These are phyloP conservation scores for Collybiopsis confluens DNA, from an alignment of 768 basidiomycete species.

Conservation along the genomic window DNA sequence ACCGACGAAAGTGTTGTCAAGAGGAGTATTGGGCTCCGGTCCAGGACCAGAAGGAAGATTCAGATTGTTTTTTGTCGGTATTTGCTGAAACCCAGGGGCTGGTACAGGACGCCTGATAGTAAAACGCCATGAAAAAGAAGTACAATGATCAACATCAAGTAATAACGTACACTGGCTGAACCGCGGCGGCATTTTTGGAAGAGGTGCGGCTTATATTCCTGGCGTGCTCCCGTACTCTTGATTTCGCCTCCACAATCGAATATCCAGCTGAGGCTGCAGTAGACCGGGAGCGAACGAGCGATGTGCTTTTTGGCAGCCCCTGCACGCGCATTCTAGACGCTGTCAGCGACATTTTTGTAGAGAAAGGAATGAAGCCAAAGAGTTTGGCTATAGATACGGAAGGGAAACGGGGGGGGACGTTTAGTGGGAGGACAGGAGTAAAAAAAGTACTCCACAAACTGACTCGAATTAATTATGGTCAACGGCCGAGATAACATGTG, in stretches of 20 bases:
- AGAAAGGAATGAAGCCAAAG: slow-evolving; percentile 1
- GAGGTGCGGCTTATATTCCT: slow-evolving; percentile 72
- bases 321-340: slow-evolving; percentile 39
- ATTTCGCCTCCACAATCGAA: slow-evolving; percentile 76
- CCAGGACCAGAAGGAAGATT: slow-evolving; percentile 30
- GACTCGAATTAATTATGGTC: slow-evolving; percentile 1
- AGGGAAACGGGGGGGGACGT: slow-evolving; percentile 4
- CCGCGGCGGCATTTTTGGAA: slow-evolving; percentile 53
- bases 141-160: not conserved
- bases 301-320: slow-evolving; percentile 27
- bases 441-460: not conserved
- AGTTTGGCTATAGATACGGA: slow-evolving; percentile 10
- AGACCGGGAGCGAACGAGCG: slow-evolving; percentile 46
- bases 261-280: slow-evolving; percentile 35
- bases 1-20: slow-evolving; percentile 88
- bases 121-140: slow-evolving; percentile 9
- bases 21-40: slow-evolving; percentile 38
- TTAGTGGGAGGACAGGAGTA: not conserved
- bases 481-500: slow-evolving; percentile 1
- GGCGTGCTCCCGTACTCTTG: slow-evolving; percentile 73
- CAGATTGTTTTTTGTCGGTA: slow-evolving; percentile 37
- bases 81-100: slow-evolving; percentile 50
- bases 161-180: slow-evolving; percentile 53
- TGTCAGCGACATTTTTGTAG: slow-evolving; percentile 38
- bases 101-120: slow-evolving; percentile 54